These are phyloP conservation scores for Tuber melanosporum DNA, from an alignment of 495 filamentous ascomycete genomes.

Conservation along the genomic window DNA sequence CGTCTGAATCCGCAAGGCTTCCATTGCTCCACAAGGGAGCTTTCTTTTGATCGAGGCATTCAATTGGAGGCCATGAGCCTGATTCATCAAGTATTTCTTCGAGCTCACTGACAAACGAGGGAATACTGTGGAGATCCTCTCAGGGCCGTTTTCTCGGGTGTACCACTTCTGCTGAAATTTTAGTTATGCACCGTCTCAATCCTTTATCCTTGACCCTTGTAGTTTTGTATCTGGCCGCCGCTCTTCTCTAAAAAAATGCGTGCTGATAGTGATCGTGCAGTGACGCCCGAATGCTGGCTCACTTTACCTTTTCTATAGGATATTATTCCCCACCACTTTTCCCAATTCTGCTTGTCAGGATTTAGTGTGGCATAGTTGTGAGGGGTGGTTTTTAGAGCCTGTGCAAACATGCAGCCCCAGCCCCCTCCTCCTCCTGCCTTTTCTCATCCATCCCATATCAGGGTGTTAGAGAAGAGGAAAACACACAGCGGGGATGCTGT, in stretches of 20 bases:
- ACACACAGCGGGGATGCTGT: not conserved
- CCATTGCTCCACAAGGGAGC: no score
- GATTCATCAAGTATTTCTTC: no score
- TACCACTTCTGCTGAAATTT: no score
- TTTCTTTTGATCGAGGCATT: no score
- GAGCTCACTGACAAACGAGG: no score
- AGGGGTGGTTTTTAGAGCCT: not conserved
- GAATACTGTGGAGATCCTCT: no score
- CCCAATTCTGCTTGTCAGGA: constrained; percentile 34
- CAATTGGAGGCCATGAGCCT: no score
- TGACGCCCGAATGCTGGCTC: not conserved
- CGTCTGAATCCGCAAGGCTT: no score
- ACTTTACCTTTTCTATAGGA: not conserved
- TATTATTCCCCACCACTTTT: constrained; percentile 17
- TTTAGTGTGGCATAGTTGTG: not conserved
- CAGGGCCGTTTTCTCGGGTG: no score
- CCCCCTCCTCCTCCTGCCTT: not conserved
- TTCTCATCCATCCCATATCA: not conserved
- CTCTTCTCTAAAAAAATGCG: constrained; percentile 3
- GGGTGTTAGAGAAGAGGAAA: not conserved
- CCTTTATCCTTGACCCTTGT: not conserved
- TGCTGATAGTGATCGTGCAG: not conserved
- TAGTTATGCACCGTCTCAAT: no score
- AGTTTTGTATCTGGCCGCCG: constrained; percentile 22
- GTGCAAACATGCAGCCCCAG: not conserved